phyloP scores from a whole-genome alignment of 805 yeast genomes.

The Cyberlindnera xylosilytica region DNA sequence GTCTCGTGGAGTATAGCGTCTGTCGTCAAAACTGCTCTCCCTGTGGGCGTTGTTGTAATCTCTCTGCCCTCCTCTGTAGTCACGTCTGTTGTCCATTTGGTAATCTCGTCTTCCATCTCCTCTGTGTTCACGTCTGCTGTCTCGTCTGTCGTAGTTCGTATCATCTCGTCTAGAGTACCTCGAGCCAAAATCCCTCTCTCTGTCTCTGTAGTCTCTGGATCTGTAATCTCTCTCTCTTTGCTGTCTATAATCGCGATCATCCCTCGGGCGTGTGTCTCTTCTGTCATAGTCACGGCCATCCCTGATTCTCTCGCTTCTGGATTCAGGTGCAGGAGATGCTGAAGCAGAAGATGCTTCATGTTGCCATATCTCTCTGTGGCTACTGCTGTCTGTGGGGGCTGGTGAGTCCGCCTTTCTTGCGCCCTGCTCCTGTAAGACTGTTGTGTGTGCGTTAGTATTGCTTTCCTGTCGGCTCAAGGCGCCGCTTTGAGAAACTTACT shows the following conservation, averaged over 20 bases:
- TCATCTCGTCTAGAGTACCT: conserved; percentile 1
- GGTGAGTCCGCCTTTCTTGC: neutral
- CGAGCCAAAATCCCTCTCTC: neutral
- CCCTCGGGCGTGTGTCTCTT: conserved; percentile 2
- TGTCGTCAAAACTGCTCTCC: conserved; percentile 6
- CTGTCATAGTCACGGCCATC: neutral
- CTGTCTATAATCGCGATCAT: conserved; percentile 10
- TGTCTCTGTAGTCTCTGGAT: conserved; percentile 8
- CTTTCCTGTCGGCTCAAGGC: conserved; percentile 19
- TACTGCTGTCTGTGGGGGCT: conserved; percentile 3
- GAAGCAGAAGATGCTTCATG: neutral
- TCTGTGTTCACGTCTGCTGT: conserved; percentile 1
- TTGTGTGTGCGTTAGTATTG: neutral
- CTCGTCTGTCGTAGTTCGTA: conserved; percentile 3
- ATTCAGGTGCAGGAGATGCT: neutral
- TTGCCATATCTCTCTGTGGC: neutral
- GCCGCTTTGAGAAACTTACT: conserved; percentile 15
- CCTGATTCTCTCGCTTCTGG: conserved; percentile 5
- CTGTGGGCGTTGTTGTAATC: conserved; percentile 10
- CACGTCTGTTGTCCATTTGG: no score
- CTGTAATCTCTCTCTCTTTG: conserved; percentile 1
- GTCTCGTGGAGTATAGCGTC: conserved; percentile 2
- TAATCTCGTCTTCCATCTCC: neutral
- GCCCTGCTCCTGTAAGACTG: conserved; percentile 4
- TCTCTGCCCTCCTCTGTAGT: conserved; percentile 7